Evolutionary conservation across 176 grass and related monocot genomes (phyloP), one percentile per base, ranked within the genome.

Genomic region (Triticum monococcum): DNA sequence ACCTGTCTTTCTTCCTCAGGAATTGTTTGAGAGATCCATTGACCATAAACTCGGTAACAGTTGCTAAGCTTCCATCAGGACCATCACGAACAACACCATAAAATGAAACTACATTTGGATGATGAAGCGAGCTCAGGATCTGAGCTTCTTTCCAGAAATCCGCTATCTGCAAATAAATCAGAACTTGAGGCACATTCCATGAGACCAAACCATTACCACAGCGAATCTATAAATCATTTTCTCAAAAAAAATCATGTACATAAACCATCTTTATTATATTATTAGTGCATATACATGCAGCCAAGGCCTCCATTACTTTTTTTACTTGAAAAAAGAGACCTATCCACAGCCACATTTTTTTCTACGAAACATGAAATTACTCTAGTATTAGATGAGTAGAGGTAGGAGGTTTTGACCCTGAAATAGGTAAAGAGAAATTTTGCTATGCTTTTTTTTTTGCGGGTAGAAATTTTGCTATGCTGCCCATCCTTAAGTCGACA

Each of bases 1-100:
- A 99, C 97, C 97, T 92, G 83, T 99, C 97, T 74, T 96, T 99
- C 85, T 99, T 99, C 81, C 91, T 86, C 71, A 99, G 82, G 57
- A 96, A 94, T 87, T 99, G 97, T 85, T 99, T 99, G 62, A 99
- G 94, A 81, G 97, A 99, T n/a, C 97, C 97, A 83, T 99, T 99
- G 32, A 99, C 64, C 97, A 99, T 99, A 84, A 91, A 99, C 52
- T 99, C 97, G 31, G 94, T 90, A 85, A 99, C 94, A 77, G 97
- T 99, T 80, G 97, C 97, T 86, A 99, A 88, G 64, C 94, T 92
- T 82, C 90, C 92, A 83, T 96, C 94, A 18, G 92, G 90, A 63
- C 97, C 97, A 83, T 99, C 97, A 85, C 97, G 97, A 82, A 99
- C 97, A 79, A 99, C 94, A 82, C 97, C 97, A 85, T 99, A 99